These are phyloP conservation scores for Backusella circina DNA, from an alignment of 192 early-diverging fungal genomes.

Conservation along the genomic window DNA sequence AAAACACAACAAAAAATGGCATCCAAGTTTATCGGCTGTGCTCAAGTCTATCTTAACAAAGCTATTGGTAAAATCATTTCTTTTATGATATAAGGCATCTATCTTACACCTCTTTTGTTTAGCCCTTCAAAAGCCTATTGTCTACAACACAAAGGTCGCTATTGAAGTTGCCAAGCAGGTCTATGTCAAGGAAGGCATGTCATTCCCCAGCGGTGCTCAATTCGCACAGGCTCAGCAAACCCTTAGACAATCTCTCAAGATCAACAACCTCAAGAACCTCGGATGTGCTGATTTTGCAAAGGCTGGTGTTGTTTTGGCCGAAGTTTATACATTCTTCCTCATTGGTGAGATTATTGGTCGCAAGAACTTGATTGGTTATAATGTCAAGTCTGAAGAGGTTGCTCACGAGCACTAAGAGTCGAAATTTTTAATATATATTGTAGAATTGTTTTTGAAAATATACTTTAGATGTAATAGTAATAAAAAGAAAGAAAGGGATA, in stretches of 20 bases:
- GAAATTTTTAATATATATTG: background rate
- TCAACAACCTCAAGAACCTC: conserved; percentile 41
- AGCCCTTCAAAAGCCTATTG: conserved; percentile 37
- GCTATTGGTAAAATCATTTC: conserved; percentile 12
- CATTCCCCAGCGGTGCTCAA: conserved; percentile 49
- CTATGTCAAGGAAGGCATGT: conserved; percentile 58
- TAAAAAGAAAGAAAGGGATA: background rate
- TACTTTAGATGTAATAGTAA: background rate
- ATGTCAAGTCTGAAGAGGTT: conserved; percentile 36
- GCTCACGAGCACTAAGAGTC: background rate
- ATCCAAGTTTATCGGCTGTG: conserved; percentile 21
- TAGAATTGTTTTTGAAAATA: background rate
- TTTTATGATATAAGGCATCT: background rate
- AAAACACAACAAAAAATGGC: conserved; percentile 14
- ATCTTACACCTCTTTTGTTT: background rate
- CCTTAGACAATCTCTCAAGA: conserved; percentile 37
- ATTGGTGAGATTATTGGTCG: conserved; percentile 64
- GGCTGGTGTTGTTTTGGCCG: conserved; percentile 48
- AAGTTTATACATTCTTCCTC: conserved; percentile 58
- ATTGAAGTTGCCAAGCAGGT: conserved; percentile 62
- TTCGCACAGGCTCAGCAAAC: conserved; percentile 44
- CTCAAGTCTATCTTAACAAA: conserved; percentile 23
- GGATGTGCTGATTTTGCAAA: conserved; percentile 43
- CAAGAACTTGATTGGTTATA: conserved; percentile 59
- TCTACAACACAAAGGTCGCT: conserved; percentile 55